Conservation (phyloP, 2,329 filamentous ascomycete species). For the Aspergillus brasiliensis region DNA sequence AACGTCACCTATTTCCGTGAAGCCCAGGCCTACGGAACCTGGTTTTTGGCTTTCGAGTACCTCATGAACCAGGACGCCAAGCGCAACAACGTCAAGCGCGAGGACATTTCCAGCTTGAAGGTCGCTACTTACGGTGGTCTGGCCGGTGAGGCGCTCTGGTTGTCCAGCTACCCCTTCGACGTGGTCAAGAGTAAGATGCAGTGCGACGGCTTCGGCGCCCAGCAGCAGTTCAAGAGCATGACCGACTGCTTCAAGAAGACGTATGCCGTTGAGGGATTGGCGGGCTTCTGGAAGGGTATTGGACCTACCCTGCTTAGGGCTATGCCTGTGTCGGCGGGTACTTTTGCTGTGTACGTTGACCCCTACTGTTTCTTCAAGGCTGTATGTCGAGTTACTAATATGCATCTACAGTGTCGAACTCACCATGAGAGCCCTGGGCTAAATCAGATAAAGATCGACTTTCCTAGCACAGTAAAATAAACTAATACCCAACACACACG, state of each 20-base stretch:
- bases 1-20: constrained; percentile 85
- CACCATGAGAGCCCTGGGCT: constrained; percentile 50
- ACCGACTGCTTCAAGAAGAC: constrained; percentile 85
- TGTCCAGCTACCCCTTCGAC: constrained; percentile 92
- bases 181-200: constrained; percentile 99
- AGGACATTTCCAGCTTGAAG: constrained; percentile 79
- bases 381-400: background rate
- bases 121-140: constrained; percentile 90
- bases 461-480: background rate
- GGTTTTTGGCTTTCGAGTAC: constrained; percentile 95
- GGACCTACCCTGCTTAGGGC: constrained; percentile 87
- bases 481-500: background rate
- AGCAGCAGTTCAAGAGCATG: constrained; percentile 77
- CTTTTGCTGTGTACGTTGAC: constrained; percentile 74
- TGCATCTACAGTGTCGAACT: constrained; percentile 46
- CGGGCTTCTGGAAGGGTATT: constrained; percentile 94
- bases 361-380: too few relatives aligned
- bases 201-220: constrained; percentile 81
- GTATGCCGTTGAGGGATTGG: constrained; percentile 71
- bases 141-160: constrained; percentile 91
- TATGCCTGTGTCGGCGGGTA: constrained; percentile 97
- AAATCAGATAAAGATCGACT: constrained; percentile 12
- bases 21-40: constrained; percentile 90
- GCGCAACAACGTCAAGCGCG: constrained; percentile 73
- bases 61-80: constrained; percentile 88